Conservation (phyloP, 306 rosid species). For the Casuarina glauca region DNA sequence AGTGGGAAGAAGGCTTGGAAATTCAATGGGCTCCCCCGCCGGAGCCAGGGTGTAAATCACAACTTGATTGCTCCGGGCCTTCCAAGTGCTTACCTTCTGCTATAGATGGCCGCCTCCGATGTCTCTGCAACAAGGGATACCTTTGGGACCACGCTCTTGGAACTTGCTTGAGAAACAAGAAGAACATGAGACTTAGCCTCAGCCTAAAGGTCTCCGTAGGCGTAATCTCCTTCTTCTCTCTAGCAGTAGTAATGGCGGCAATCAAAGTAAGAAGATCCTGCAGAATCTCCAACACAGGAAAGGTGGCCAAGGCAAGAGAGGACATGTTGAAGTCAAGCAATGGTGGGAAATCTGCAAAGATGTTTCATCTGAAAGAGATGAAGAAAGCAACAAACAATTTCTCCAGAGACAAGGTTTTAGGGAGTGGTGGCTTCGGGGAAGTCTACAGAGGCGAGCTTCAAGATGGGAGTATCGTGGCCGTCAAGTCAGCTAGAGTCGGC, state of each 20-base stretch:
- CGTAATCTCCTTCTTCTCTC: slow-evolving; percentile 42
- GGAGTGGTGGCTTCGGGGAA: slow-evolving; percentile 92
- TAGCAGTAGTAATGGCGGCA: slow-evolving; percentile 42
- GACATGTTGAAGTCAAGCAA: slow-evolving; percentile 48
- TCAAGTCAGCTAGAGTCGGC: slow-evolving; percentile 86
- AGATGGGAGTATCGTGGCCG: slow-evolving; percentile 79
- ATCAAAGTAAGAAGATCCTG: slow-evolving; percentile 39
- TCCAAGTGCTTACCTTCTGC: slow-evolving; percentile 52
- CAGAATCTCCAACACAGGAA: slow-evolving; percentile 38
- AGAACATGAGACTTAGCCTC: slow-evolving; percentile 39
- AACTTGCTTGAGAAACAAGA: slow-evolving; percentile 52
- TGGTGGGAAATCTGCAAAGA: slow-evolving; percentile 57
- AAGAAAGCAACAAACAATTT: slow-evolving; percentile 80
- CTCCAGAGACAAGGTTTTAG: slow-evolving; percentile 58
- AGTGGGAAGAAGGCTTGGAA: slow-evolving; percentile 92
- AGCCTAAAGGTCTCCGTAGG: slow-evolving; percentile 45
- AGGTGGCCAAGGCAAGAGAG: slow-evolving; percentile 60
- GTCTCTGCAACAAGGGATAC: slow-evolving; percentile 64
- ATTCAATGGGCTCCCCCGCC: slow-evolving; percentile 81
- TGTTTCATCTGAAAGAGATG: slow-evolving; percentile 73
- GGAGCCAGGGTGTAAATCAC: slow-evolving; percentile 72
- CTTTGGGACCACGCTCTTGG: slow-evolving; percentile 64
- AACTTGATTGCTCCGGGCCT: slow-evolving; percentile 55
- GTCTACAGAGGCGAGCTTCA: slow-evolving; percentile 82
- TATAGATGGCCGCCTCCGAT: slow-evolving; percentile 34